Base-by-base conservation (phyloP, 495 filamentous ascomycete species). In the Hypoxylon rickii region DNA sequence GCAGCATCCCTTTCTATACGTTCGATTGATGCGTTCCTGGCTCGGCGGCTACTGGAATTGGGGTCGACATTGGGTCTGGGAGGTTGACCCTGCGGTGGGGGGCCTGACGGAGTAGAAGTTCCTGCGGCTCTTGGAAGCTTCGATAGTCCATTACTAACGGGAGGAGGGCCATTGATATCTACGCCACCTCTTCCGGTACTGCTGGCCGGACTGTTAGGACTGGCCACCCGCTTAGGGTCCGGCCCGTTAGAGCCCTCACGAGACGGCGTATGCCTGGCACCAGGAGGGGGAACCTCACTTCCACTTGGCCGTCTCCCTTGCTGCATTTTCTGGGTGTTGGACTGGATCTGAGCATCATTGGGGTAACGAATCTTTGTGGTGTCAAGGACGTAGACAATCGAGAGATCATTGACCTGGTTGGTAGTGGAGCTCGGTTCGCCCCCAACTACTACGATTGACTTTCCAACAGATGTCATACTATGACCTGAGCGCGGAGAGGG, bases 351-450 rank as follows among this genome's bases (percentile, higher is more conserved):
- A 31, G 83, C 73, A 63, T 96, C 92, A 39, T 86, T 86, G 0
- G 94, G 94, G 70, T 97, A 99, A 29, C 93, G 83, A 40, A 99
- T 99, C 69, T 99, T 99, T 13, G 82, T 80, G 1, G 94, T 99
- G 69, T 97, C 94, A 32, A 99, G 76, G 44, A 96, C 80, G 69
- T 97, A 99, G 11, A 89, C 87, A 68, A 96, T 80, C 62, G 87
- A 89, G 57, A 99, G 79, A 67, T 99, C 94, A 43, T 82, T 81
- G 1, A 87, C 82, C 52, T 95, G 87, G 49, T 86, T 80, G 0
- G 89, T 82, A 21, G 89, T 87, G 7, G 90, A 90, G 71, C 93
- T 97, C 22, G 94, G 94, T 64, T 99, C 94, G 42, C 94, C 94
- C 8, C 89, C 95, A 36, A 97, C 76, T 11, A 97, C 90, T 41